Evolutionary conservation across 345 rosid genomes (phyloP).

Genomic region (Turnera subulata): DNA sequence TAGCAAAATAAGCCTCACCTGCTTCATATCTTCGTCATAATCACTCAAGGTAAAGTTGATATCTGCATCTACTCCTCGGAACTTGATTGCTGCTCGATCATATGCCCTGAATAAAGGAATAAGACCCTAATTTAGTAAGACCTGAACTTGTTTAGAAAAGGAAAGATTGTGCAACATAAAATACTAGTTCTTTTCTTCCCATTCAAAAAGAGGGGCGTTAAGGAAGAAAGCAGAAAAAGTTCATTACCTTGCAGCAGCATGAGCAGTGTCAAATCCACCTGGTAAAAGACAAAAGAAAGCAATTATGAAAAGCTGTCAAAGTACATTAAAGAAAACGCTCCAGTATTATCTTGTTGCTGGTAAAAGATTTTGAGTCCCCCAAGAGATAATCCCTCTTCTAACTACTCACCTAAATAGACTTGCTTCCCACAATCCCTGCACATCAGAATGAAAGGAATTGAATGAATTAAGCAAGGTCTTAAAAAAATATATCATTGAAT

Average conservation of each 20-base stretch:
- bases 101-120: constrained; percentile 19
- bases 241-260: constrained; percentile 26
- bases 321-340: neutral
- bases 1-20: constrained; percentile 2
- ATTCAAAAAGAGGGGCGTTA: too few species aligned
- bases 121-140: neutral
- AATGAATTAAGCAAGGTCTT: neutral
- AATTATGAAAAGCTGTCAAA: neutral
- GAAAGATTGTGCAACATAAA: too few species aligned
- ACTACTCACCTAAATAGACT: constrained; percentile 30
- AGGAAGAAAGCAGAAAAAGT: neutral
- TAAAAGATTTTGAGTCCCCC: too few species aligned
- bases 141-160: neutral
- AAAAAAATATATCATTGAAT: neutral
- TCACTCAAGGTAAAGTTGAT: constrained; percentile 23
- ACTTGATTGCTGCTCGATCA: constrained; percentile 32
- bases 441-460: neutral
- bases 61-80: constrained; percentile 30
- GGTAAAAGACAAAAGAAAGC: neutral
- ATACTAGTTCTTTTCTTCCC: too few species aligned
- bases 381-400: neutral
- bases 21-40: constrained; percentile 28
- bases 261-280: constrained; percentile 34
- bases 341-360: neutral
- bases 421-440: constrained; percentile 37